Evolutionary conservation across 2,329 filamentous ascomycete genomes (phyloP), one percentile per base, ranked within the genome.

Genomic region (Aspergillus puulaauensis): DNA sequence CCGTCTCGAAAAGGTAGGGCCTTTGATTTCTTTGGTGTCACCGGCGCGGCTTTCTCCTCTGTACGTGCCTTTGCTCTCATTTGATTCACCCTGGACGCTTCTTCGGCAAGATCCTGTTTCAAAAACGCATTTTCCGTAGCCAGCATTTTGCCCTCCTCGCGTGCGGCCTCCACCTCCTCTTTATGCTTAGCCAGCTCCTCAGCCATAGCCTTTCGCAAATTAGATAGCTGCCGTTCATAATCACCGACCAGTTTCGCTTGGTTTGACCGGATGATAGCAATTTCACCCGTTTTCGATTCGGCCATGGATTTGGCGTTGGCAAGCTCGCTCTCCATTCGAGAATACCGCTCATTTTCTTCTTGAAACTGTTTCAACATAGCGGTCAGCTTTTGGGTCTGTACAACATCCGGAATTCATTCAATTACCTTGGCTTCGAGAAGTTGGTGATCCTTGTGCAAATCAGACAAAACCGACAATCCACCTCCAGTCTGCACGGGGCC

Each of bases 251-350:
- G 70, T 64, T 82, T 83, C 35, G 80, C 77, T 61, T 83, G 79
- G 59, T 86, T 86, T 19, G 80, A 77, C 14, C 86, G 80, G 17
- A 88, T 80, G 40, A 86, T 87, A 39, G 84, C 79, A 41, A 84
- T 84, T 67, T 88, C 86, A 33, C 86, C 86, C 7, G 81, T 73
- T 68, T 85, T 86, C 23, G 79, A 77, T 57, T 77, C 73, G 2
- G 78, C 77, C 40, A 76, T 67, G 12, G 71, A 70, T 62, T 73
- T 79, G 19, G 76, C 75, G 15, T 69, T 67, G 45, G 65, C 63
- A 19, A 80, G 61, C 43, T 78, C 75, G 51, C 72, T 68, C 39
- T 69, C 65, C 8, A 79, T 67, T 51, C 68, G 67, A 45, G 79
- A 65, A 5, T 79, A 69, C 52, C 69, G 68, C 55, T 79, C 73